Evolutionary conservation across 208 protist genomes (phyloP), one percentile per base, ranked within the genome.

Genomic region (Leishmania martiniquensis): DNA sequence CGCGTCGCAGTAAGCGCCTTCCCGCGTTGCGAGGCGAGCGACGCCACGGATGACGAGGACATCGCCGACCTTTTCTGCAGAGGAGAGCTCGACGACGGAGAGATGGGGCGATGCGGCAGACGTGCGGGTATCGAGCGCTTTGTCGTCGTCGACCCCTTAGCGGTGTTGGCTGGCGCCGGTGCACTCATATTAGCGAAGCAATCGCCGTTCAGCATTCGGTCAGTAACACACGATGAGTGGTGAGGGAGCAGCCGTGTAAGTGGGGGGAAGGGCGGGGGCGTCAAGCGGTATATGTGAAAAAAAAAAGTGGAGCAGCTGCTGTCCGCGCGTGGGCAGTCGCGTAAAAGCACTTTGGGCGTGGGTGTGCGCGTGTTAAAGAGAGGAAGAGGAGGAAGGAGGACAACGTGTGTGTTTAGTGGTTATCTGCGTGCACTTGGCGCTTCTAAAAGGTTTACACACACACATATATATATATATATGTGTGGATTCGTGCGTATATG

Each of bases 151-250:
- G 63, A 49, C 39, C 63, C 63, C 34, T 49, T 69, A 42, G 42
- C 39, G 42, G 62, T 37, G 22, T 37, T 12, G 42, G 29, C 49
- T 10, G 42, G 10, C 45, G 25, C 42, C 42, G 63, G 63, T 32
- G 37, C 7, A n/a, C 63, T 69, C 63, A 69, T 69, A 42, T 32
- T 49, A 10, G 20, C 22, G 25, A 69, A 6, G 17, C 63, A 15
- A 6, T 81, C 44, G 37, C 75, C 70, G 44, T 47, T 83, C 22
- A 6, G 54, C 74, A 47, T 29, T 67, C 44, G 25, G n/a, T 7
- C 34, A 71, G 49, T 12, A 72, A 25, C 62, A 20, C 10, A 13
- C 47, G 49, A 44, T 52, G 37, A 60, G 37, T 20, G 63, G 10
- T 60, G 44, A 34, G 44, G 39, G 42, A 54, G 47, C 2, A 32